These are phyloP conservation scores for Brassica carinata DNA, from an alignment of 345 rosid genomes.

Conservation along the genomic window DNA sequence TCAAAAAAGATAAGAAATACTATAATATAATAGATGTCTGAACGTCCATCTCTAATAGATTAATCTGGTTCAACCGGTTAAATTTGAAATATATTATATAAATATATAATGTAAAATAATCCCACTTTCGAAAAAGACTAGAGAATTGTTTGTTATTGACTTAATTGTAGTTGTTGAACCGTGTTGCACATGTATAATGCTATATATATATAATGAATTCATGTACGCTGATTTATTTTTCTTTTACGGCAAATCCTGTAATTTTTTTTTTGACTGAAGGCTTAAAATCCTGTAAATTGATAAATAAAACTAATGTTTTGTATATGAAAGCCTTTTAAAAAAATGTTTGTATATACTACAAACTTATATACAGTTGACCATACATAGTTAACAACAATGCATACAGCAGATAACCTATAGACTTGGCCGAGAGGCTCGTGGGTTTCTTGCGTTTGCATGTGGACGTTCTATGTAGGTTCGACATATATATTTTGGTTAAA, in stretches of 20 bases:
- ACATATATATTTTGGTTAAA: too few species aligned
- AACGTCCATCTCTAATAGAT: too few species aligned
- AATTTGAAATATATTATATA: neutral
- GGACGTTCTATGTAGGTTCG: too few species aligned
- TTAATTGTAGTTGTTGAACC: neutral
- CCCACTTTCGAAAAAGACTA: neutral
- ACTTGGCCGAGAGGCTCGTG: neutral
- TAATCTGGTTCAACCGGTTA: too few species aligned
- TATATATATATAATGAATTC: neutral
- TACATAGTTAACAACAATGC: neutral
- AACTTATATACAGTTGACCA: neutral
- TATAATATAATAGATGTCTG: too few species aligned
- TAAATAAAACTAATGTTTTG: neutral
- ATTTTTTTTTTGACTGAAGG: too few species aligned
- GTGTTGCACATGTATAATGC: conserved; percentile 11
- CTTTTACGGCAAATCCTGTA: neutral
- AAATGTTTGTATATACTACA: neutral
- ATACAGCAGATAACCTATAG: neutral
- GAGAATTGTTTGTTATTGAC: neutral
- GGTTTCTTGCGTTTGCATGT: neutral
- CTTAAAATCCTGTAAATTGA: neutral
- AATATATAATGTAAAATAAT: neutral
- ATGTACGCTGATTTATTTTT: neutral
- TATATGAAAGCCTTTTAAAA: neutral
- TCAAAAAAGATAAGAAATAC: too few species aligned